Evolutionary conservation across 371 early-diverging fungal genomes (phyloP), one percentile per base, ranked within the genome.

Genomic region (Mucor lusitanicus): DNA sequence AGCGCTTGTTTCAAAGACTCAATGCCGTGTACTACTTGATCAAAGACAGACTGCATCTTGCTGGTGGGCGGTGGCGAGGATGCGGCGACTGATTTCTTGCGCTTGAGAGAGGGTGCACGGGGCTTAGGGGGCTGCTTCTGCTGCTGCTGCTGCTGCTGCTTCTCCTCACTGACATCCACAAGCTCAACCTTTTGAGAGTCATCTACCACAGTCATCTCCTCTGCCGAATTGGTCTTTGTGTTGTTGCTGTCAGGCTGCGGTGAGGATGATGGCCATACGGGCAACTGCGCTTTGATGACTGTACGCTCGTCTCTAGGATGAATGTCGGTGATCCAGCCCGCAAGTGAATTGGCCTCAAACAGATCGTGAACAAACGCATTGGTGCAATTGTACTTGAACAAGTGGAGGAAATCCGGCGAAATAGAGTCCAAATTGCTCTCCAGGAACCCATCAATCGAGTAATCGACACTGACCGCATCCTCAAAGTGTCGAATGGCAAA

Each of bases 401-500:
- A 71, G 53, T 90, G 81, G 19, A 95, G 83, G 72, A 95, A 93
- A 72, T 96, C 95, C 3, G 93, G 85, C 21, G 88, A 85, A 46
- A 93, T 75, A 35, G 84, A 76, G 54, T 90, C 93, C 19, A 84
- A 65, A 73, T 95, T 93, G 63, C 72, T 73, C 37, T 90, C 91
- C 65, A 91, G 59, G 64, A 95, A 94, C 6, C 89, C 88, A 56
- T 88, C 88, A 28, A 89, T 81, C 12, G 88, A 88, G 74, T 97
- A 97, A 19, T 81, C 83, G 7, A 92, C 89, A 25, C 27, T 53
- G n/a, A 33, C 19, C 50, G 81, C 70, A 19, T 80, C 81, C 58
- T 37, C 59, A 73, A 87, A 94, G 78, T 97, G 97, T 62, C 87
- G 82, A 61, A 97, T 88, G 44, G 85, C 85, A 77, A 95, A 95